Evolutionary conservation across 345 rosid species (phyloP), one percentile per base, ranked within the genome.

Genomic region (Populus tremula): DNA sequence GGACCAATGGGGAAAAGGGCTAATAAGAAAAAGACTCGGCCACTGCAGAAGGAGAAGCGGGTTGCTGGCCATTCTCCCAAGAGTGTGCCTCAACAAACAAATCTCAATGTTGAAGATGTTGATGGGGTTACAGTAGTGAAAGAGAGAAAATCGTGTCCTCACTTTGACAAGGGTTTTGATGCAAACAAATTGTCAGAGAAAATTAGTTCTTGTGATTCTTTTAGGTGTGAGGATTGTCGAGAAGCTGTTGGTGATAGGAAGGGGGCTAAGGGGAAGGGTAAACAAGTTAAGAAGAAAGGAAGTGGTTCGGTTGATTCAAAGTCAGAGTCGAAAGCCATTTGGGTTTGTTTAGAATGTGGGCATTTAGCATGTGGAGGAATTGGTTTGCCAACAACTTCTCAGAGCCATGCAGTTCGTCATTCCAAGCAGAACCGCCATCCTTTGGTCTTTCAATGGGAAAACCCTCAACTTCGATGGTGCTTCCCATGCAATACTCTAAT

Each of bases 261-360:
- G 83, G 94, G 88, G 69, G 73, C 80, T 76, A 93, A 87, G 78
- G 92, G 89, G 8, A 96, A 89, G 81, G 90, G 91, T 75, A 89
- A 79, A 80, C 90, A 85, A 64, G 96, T 87, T 47, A 90, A 90
- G 86, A 92, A 92, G 83, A 77, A 70, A 71, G 74, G 61, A 25
- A 35, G 41, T 35, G 13, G 63, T 10, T 85, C 84, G 18, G 69
- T 56, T 49, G 91, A 87, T 36, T 80, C 91, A 17, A 93, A 90
- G 75, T 82, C 90, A 6, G 86, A 90, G 47, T 81, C 81, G 0
- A 93, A 87, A 81, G 96, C 94, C 65, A 85, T 90, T 54, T 96
- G 99, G 99, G 82, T 94, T 81, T 96, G 99, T 81, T 90, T 96
- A 89, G 89, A 86, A 63, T 96, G 99, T 84, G 98, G 97, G 67